A percentile compares a stretch with the other conserved stretches of the same genome.
These are phyloP conservation scores for Oryza meridionalis DNA, from an alignment of 176 grass and related monocot species.

Conservation along the genomic window DNA sequence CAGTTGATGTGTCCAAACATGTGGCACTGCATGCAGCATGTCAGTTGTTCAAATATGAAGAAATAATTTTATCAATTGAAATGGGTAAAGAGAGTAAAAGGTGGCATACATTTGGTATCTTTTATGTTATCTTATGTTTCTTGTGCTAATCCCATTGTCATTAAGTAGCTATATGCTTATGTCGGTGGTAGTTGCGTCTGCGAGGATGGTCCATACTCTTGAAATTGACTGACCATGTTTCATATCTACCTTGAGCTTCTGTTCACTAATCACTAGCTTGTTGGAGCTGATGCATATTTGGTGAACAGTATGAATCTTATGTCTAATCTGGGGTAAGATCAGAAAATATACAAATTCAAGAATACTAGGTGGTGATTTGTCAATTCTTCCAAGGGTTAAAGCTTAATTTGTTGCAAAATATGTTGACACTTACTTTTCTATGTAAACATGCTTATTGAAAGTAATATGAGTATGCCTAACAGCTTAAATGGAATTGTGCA, in stretches of 20 bases:
- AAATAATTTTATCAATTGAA: neutral
- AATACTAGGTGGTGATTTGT: neutral
- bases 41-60: neutral
- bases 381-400: neutral
- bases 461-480: neutral
- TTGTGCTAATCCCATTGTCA: neutral
- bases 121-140: neutral
- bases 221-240: neutral
- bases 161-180: neutral
- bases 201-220: neutral
- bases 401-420: neutral
- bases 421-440: neutral
- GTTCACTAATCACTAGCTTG: neutral
- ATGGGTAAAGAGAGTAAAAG: neutral
- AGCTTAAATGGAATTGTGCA: slow-evolving; percentile 48
- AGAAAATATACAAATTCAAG: neutral
- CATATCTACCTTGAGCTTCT: neutral
- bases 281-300: neutral
- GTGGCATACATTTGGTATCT: neutral
- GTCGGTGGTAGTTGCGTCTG: neutral
- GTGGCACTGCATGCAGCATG: neutral
- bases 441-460: neutral
- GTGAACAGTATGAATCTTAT: neutral
- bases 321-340: neutral
- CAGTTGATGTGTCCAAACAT: neutral